Evolutionary conservation across 1,284 basidiomycete species (phyloP), one percentile per base, ranked within the genome.

Genomic region (Phylloboletellus chloephorus): DNA sequence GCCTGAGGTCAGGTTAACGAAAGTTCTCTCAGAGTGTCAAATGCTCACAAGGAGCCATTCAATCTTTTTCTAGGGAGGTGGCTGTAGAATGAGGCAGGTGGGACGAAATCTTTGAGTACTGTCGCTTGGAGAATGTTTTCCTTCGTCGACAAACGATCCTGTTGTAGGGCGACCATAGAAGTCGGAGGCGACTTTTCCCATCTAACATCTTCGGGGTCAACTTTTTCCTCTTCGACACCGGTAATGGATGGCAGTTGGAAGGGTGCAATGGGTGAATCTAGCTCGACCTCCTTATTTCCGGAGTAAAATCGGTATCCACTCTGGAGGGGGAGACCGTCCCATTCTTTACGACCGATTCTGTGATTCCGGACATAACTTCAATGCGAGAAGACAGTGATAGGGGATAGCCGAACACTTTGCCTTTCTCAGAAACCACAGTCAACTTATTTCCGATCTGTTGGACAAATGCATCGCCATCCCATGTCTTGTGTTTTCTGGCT

Each of bases 401-500:
- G n/a, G 12, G 11, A 40, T 19, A 23, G 37, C 30, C 52, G 19
- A 56, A 87, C 86, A 77, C 61, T 64, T 80, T 77, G 10, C 85
- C 85, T 37, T 72, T 71, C 48, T 88, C 84, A 2, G 79, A 78
- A 20, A 84, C 65, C 61, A 88, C 70, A 1, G 71, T 76, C 12
- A 83, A 55, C 45, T 72, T 76, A 7, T 69, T 69, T 6, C 66
- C 71, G 28, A 63, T 58, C 26, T 69, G 64, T 17, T 74, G 73
- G 11, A 88, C 65, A 53, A 71, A 84, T 4, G 74, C 82, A 52
- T 85, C 82, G 3, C 84, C 87, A 52, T 93, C 89, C 90, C 90
- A 94, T 1, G 82, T 90, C 61, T 90, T 90, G 58, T 92, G 78
- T 66, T 92, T 94, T 61, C 76, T 82, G 16, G 68, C 68, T 55